These are phyloP conservation scores for Hepatocystis sp. DNA, from an alignment of 169 alveolate species.

Conservation along the genomic window DNA sequence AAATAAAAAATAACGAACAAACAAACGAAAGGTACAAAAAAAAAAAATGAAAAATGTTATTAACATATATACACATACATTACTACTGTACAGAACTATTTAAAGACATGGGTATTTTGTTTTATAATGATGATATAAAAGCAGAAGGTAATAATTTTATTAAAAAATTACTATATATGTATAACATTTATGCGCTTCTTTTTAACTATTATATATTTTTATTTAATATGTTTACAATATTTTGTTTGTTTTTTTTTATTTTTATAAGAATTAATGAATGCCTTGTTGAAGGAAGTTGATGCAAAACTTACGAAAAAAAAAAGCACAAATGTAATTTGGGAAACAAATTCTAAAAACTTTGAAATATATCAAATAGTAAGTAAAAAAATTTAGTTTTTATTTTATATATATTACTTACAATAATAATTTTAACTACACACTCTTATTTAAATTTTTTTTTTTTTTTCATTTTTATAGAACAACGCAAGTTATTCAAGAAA, in stretches of 20 bases:
- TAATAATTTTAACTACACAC: neutral
- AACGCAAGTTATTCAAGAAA: conserved; percentile 69
- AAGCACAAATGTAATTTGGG: conserved; percentile 20
- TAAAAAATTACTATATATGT: too few species aligned
- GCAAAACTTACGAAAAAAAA: conserved; percentile 52
- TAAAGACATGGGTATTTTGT: conserved; percentile 60
- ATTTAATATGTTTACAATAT: neutral
- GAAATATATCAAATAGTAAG: conserved; percentile 49
- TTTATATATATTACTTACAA: neutral
- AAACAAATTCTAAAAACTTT: conserved; percentile 8
- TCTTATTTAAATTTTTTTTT: neutral
- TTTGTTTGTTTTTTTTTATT: conserved; percentile 3
- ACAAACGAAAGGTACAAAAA: too few species aligned
- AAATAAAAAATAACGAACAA: too few species aligned
- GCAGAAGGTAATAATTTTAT: conserved; percentile 37
- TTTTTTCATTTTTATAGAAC: conserved; percentile 34
- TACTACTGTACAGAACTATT: conserved; percentile 11
- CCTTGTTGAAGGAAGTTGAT: conserved; percentile 33
- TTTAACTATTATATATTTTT: neutral
- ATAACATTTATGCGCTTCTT: too few species aligned
- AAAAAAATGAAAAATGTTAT: too few species aligned
- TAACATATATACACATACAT: too few species aligned
- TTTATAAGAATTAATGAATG: conserved; percentile 46
- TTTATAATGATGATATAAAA: conserved; percentile 38
- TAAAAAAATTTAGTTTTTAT: conserved; percentile 7